A percentile compares a stretch with the other conserved stretches of the same genome.
Conservation (phyloP, 768 basidiomycete genomes). For the Strobilomyces echinocephalus region DNA sequence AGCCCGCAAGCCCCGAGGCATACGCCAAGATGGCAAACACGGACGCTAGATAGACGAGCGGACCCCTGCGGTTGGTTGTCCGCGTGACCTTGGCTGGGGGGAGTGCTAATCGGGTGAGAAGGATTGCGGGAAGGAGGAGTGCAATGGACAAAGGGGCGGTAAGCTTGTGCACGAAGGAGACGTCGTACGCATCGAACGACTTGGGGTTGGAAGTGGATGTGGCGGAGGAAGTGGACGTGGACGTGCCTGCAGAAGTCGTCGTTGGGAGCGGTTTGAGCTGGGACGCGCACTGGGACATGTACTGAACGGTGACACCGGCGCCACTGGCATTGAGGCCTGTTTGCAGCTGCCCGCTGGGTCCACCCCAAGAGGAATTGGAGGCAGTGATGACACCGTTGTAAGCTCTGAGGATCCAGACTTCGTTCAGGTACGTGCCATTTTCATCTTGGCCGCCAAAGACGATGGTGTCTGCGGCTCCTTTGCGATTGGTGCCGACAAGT, state of each 20-base stretch:
- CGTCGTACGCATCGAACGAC: slow-evolving; percentile 34
- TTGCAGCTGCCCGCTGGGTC: slow-evolving; percentile 56
- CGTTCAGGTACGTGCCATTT: slow-evolving; percentile 61
- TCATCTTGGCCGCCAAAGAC: slow-evolving; percentile 75
- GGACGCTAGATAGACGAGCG: slow-evolving; percentile 34
- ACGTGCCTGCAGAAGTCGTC: slow-evolving; percentile 14
- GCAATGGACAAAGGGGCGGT: slow-evolving; percentile 47
- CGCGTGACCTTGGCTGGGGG: slow-evolving; percentile 30
- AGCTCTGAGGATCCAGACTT: slow-evolving; percentile 74
- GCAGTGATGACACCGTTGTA: slow-evolving; percentile 59
- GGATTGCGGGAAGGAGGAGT: slow-evolving; percentile 39
- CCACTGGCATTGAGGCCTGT: slow-evolving; percentile 64
- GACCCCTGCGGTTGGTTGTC: slow-evolving; percentile 20
- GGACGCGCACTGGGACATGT: slow-evolving; percentile 57
- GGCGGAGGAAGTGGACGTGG: slow-evolving; percentile 13
- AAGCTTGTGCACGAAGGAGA: slow-evolving; percentile 44
- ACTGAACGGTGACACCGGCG: slow-evolving; percentile 58
- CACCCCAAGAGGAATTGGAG: slow-evolving; percentile 61
- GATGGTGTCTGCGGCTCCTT: slow-evolving; percentile 58
- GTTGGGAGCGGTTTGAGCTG: slow-evolving; percentile 25
- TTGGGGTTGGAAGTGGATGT: slow-evolving; percentile 11
- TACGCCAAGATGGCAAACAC: slow-evolving; percentile 46
- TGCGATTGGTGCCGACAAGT: slow-evolving; percentile 52
- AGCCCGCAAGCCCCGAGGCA: slow-evolving; percentile 57
- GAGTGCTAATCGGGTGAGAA: slow-evolving; percentile 39